Conservation (phyloP, 495 filamentous ascomycete genomes). For the Penicillium angulare region DNA sequence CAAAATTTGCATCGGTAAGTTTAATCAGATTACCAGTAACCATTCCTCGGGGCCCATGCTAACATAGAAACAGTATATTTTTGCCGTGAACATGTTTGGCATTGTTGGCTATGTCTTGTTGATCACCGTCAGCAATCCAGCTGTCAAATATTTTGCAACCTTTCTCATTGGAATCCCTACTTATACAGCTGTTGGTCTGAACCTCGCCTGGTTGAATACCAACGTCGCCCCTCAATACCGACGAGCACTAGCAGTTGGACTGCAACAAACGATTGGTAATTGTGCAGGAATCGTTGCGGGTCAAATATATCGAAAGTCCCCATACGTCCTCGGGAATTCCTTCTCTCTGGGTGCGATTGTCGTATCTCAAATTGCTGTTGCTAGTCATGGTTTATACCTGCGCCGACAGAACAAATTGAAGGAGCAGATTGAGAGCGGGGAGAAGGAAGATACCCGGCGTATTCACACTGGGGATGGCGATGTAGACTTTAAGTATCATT, state of each 20-base stretch:
- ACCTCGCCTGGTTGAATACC: slow-evolving; percentile 56
- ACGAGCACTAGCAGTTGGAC: slow-evolving; percentile 52
- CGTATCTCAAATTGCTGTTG: slow-evolving; percentile 37
- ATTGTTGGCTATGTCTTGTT: slow-evolving; percentile 54
- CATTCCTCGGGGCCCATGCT: background rate
- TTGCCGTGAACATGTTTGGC: slow-evolving; percentile 43
- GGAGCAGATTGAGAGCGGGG: slow-evolving; percentile 36
- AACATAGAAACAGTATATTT: slow-evolving; percentile 31
- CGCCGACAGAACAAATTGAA: slow-evolving; percentile 40
- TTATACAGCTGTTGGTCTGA: slow-evolving; percentile 50
- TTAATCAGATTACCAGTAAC: background rate
- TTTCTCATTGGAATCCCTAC: slow-evolving; percentile 53
- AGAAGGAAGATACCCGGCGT: slow-evolving; percentile 41
- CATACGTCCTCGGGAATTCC: slow-evolving; percentile 49
- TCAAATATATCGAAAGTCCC: slow-evolving; percentile 51
- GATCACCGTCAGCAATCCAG: slow-evolving; percentile 34
- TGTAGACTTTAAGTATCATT: slow-evolving; percentile 50
- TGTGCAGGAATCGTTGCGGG: slow-evolving; percentile 53
- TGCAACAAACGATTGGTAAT: slow-evolving; percentile 60
- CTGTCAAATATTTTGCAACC: slow-evolving; percentile 55
- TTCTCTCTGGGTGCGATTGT: slow-evolving; percentile 47
- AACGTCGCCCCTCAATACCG: slow-evolving; percentile 59
- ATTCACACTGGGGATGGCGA: slow-evolving; percentile 46
- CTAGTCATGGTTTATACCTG: slow-evolving; percentile 40
- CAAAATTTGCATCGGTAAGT: slow-evolving; percentile 35